Evolutionary conservation across 1,139 yeast genomes (phyloP).

Genomic region (Lodderomyces elongisporus): DNA sequence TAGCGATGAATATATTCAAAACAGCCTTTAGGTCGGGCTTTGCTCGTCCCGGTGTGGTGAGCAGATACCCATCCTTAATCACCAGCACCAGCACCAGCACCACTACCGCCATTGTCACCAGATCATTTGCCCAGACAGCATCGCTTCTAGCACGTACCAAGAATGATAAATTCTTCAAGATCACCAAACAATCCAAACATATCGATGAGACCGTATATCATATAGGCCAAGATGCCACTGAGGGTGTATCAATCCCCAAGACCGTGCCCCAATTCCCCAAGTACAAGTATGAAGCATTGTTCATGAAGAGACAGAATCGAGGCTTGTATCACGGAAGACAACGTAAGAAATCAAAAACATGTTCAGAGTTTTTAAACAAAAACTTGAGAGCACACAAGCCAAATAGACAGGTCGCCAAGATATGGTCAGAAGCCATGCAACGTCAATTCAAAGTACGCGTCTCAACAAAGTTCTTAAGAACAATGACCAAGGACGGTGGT

Average conservation of each 20-base stretch:
- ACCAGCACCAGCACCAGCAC: too few species aligned
- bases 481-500: slow-evolving; percentile 91
- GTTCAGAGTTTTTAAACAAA: slow-evolving; percentile 73
- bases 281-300: slow-evolving; percentile 72
- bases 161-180: slow-evolving; percentile 34
- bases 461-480: slow-evolving; percentile 77
- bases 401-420: slow-evolving; percentile 64
- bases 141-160: too few species aligned
- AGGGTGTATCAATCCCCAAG: slow-evolving; percentile 41
- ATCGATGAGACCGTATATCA: slow-evolving; percentile 31
- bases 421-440: slow-evolving; percentile 81
- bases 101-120: too few species aligned
- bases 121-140: too few species aligned
- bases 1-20: too few species aligned
- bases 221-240: slow-evolving; percentile 33
- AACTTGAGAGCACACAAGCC: slow-evolving; percentile 76
- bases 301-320: slow-evolving; percentile 78
- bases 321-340: slow-evolving; percentile 90
- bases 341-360: slow-evolving; percentile 69
- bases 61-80: too few species aligned
- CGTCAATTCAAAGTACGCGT: slow-evolving; percentile 53
- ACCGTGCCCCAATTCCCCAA: slow-evolving; percentile 55
- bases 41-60: too few species aligned
- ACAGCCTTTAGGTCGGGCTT: too few species aligned
- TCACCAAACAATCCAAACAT: slow-evolving; percentile 36